These are phyloP conservation scores for Angophora floribunda DNA, from an alignment of 345 rosid species.

Conservation along the genomic window DNA sequence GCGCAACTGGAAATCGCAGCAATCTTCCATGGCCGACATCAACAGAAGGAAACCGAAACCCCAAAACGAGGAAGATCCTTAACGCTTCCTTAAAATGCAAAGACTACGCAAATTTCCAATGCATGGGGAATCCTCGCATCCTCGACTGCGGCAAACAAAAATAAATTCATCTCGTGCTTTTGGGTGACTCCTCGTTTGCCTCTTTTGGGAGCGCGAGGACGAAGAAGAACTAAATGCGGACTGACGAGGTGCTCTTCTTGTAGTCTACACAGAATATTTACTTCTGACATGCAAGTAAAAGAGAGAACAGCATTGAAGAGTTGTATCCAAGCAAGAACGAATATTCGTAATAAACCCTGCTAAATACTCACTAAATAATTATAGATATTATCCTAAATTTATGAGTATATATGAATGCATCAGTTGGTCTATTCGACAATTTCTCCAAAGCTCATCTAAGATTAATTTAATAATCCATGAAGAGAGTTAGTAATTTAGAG, in stretches of 20 bases:
- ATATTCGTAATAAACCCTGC: not conserved
- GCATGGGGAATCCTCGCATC: not conserved
- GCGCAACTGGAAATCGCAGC: not conserved
- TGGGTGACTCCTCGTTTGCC: not conserved
- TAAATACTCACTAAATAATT: not conserved
- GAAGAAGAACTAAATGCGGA: not conserved
- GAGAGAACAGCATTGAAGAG: not conserved
- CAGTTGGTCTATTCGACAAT: not conserved
- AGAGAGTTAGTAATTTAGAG: not conserved
- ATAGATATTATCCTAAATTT: not conserved
- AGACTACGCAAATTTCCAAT: not conserved
- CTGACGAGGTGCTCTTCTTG: not conserved
- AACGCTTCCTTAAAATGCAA: not conserved
- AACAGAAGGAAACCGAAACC: not conserved
- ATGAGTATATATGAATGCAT: not conserved
- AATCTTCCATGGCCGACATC: not conserved
- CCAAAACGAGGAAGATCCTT: not conserved
- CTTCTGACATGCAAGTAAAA: not conserved
- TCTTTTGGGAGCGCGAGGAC: not conserved
- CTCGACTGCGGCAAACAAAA: not conserved
- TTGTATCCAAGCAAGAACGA: not conserved
- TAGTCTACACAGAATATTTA: not conserved
- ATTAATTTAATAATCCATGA: not conserved
- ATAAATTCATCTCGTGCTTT: not conserved
- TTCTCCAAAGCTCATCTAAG: not conserved